Base-by-base conservation (phyloP, 2,329 filamentous ascomycete genomes). In the Acrodontium crateriforme region DNA sequence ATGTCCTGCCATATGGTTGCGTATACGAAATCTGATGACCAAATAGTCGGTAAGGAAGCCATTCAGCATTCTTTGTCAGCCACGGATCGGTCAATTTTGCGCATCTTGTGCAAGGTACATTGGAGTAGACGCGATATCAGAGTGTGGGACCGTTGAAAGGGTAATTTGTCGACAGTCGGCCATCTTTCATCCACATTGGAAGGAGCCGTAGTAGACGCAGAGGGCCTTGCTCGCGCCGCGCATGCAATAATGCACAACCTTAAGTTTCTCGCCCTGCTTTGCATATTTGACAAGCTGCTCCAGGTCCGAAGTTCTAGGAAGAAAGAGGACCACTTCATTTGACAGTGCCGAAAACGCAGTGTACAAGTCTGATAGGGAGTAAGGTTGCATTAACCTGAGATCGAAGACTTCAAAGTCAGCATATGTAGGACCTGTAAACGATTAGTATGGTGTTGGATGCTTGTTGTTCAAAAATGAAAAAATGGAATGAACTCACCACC, bases 231-330 rank as follows among this genome's bases (percentile, higher is more conserved):
- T 94, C 5, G 80, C 80, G 9, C 84, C 83, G 43, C 79, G 67
- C 60, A 92, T 81, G 49, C 85, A 93, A 51, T 95, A 95, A 58
- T 98, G 89, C 26, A 81, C 71, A 15, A 87, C 74, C 24, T 78
- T 71, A 11, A 82, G 62, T 55, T 78, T 79, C 31, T 60, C 48
- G 2, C 54, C 59, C 4, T 58, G 52, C 3, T 39, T 34, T 25
- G 31, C 41, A 27, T 42, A 37, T 34, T 46, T 44, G 3, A 81
- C 79, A 36, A 93, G 65, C 54, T 93, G 84, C 27, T 74, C 68
- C 28, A 93, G 52, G 51, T 93, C 75, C 36, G 82, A 87, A 2
- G 78, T 89, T 34, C 91, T 68, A 1, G 91, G 89, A 11, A 98
- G 62, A 47, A 79, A 98, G 5, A 98, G 63, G 2, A 79, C 80